Base-by-base conservation (phyloP, 208 protist genomes). In the Crithidia acanthocephali region DNA sequence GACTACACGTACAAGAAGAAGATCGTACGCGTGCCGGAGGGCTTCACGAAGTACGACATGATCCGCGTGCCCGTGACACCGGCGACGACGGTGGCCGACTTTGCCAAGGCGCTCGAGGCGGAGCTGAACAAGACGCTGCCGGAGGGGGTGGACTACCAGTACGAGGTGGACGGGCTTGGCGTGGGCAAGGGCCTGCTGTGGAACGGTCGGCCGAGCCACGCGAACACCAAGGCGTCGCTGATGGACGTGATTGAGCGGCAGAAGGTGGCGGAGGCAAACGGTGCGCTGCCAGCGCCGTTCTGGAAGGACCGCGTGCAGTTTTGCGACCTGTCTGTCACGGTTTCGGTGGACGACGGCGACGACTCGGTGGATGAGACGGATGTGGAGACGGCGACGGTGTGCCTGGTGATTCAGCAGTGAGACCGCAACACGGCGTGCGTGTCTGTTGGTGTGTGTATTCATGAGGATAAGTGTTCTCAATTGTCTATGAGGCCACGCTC, bases 1-100 rank as follows among this genome's bases (percentile, higher is more conserved):
- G 92, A 94, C 71, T 94, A 90, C 75, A 96, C 87, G 15, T 94
- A 93, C 76, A 86, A 88, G 58, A 94, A 93, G 75, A 92, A 90
- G 63, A 52, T 94, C 60, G 78, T 95, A 5, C 75, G 89, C 56
- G 68, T 96, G 23, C 92, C 92, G 42, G 87, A 94, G 37, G 86
- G 86, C 13, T 93, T 90, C 68, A 96, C 89, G 40, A 96, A 96
- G 80, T 96, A 96, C 79, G 92, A 96, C 64, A 74, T 47, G 40
- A 88, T 96, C 62, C 73, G 80, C 70, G 58, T 96, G 15, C 65
- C 79, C 2, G 71, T 96, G 10, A 94, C 79, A 9, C 74, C 73
- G 15, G 27, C 33, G 20, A 96, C 92, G 2, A 94, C 92, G 6
- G 86, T 96, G 50, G 66, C 86, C 60, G 55, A 91, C 60, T 94